Evolutionary conservation across 148 eudicot species (phyloP), one percentile per base, ranked within the genome.

Genomic region (Chenopodium suecicum): DNA sequence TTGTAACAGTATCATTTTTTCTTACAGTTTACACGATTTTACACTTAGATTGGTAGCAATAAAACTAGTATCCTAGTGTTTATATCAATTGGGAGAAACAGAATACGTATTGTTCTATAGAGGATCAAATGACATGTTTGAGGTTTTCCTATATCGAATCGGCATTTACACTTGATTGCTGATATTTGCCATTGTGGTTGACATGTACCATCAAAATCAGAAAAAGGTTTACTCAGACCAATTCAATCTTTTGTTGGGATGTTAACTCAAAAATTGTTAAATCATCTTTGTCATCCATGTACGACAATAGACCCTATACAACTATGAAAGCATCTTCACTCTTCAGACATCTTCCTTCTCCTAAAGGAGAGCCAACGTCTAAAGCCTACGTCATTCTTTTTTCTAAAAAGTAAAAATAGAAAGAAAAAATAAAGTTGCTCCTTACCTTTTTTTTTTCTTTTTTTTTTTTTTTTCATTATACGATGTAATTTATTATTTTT

Each of bases 1-100:
- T 37, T 37, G 44, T 78, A 78, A 81, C 84, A 67, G 10, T 81
- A 65, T 66, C 56, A 54, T 56, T 62, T 84, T 67, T 81, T 74
- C 27, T 65, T 77, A 73, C 64, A 56, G 19, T 63, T 63, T 73
- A 73, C 67, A 60, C 20, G 34, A 65, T 75, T 12, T 44, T 37
- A 69, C 27, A 44, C 80, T 70, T 72, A 73, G 74, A 20, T 64
- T 16, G 72, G 73, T 54, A 56, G 78, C 29, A 70, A 72, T 29
- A 56, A 70, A 37, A 74, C 4, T 27, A 60, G 73, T 72, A 7
- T 20, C 37, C 75, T 56, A 20, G 22, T 79, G 83, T 69, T 23
- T 31, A 58, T 70, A 48, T 60, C 7, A 37, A n/a, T 56, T n/a
- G 54, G 6, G 7, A 70, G 74, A 32, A 20, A n/a, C 81, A 34